phyloP scores from a whole-genome alignment of 441 rosid species.

The Syzygium malaccense region DNA sequence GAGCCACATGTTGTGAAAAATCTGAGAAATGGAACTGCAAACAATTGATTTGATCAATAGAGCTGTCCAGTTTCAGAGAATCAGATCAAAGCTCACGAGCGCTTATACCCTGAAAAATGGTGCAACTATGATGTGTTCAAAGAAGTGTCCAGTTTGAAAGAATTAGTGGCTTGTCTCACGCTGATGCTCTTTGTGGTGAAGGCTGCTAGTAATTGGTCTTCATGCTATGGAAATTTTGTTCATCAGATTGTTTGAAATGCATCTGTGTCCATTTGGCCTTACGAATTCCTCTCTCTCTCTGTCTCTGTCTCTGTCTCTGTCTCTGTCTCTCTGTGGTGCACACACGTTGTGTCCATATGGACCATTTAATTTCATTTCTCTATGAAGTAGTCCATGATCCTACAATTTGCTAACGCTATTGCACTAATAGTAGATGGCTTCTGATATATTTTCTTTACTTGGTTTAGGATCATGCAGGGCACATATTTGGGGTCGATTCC shows the following conservation, averaged over 20 bases:
- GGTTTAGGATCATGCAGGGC: constrained; percentile 94
- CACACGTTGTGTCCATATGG: not conserved
- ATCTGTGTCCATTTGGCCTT: not conserved
- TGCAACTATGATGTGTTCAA: not conserved
- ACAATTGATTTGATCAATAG: not conserved
- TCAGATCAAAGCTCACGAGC: not conserved
- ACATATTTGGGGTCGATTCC: constrained; percentile 91
- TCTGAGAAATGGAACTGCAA: not conserved
- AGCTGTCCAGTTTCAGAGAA: not conserved
- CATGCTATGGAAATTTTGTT: not conserved
- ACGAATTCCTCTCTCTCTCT: not conserved
- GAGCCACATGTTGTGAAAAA: not conserved
- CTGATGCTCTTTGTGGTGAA: not conserved
- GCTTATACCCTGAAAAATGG: not conserved
- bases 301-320: not conserved
- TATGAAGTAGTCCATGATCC: not conserved
- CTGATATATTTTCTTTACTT: constrained; percentile 3
- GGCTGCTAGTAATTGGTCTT: not conserved
- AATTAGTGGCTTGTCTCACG: not conserved
- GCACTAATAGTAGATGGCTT: not conserved
- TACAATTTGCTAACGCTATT: not conserved
- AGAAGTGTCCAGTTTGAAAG: not conserved
- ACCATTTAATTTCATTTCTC: not conserved
- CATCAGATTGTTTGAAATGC: not conserved
- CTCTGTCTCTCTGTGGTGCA: not conserved